Evolutionary conservation across 805 yeast genomes (phyloP), one percentile per base, ranked within the genome.

Genomic region (Saccharomycopsis olivae): DNA sequence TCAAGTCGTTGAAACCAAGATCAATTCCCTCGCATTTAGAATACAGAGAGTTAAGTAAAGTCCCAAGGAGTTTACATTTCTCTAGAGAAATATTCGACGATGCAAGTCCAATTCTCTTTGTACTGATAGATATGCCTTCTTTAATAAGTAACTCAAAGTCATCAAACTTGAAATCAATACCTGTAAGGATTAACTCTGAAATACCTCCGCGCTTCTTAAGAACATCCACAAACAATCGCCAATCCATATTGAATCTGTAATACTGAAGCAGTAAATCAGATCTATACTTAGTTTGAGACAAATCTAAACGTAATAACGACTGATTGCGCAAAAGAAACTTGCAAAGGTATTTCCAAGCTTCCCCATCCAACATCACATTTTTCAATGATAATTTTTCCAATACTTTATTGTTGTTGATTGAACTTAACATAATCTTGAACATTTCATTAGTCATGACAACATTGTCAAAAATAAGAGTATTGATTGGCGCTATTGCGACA

Each of bases 311-410:
- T 35, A 66, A 65, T 33, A 82, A 51, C 1, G 72, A 71, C 40
- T 65, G 68, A 51, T 80, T 81, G 53, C 75, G 63, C 13, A 83
- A 62, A 36, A 87, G 56, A 47, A 85, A 84, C 66, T 79, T 78
- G 55, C 94, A 83, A 33, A 88, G 61, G 34, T 73, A 61, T 44
- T 73, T 68, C 97, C 97, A 88, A 28, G 89, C 88, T 36, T 69
- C 71, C 1, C 59, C 59, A 51, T 78, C 76, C 37, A 88, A 70
- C 4, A 80, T 76, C 0, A 89, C 83, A 54, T 88, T 88, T 51
- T 89, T 64, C 47, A 89, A 60, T 5, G 92, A 78, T 20, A 89
- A 54, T 51, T 84, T 82, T 47, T 78, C 82, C 39, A 88, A 57
- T 35, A 73, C 73, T 3, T 68, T 68, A 40, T 87, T 80, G 31